A percentile compares a stretch with the other conserved stretches of the same genome.
phyloP scores from a whole-genome alignment of 2,329 filamentous ascomycete genomes.

The Aspergillus thermomutatus region DNA sequence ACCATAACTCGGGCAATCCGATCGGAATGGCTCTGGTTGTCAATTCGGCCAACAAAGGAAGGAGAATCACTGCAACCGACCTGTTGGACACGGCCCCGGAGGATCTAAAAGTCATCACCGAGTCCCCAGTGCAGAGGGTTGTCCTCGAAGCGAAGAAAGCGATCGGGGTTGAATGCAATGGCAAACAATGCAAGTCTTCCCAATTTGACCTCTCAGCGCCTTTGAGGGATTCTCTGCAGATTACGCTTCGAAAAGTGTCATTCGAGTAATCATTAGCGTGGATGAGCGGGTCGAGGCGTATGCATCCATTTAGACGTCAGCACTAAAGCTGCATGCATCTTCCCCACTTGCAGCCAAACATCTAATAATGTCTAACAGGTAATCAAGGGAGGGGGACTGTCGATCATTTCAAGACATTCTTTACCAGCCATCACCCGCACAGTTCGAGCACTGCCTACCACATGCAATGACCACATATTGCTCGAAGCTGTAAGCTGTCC shows the following conservation, averaged over 20 bases:
- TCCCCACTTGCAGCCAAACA: too few species aligned
- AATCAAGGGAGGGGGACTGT: too few species aligned
- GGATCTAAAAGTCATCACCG: constrained; percentile 54
- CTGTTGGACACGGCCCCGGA: constrained; percentile 43
- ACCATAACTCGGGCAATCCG: constrained; percentile 58
- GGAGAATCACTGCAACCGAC: constrained; percentile 51
- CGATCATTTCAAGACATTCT: not conserved
- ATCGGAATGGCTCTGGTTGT: constrained; percentile 53
- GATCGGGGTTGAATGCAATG: constrained; percentile 45
- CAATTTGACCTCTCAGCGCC: not conserved
- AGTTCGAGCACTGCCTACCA: not conserved
- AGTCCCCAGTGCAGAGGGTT: constrained; percentile 48
- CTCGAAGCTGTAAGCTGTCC: constrained; percentile 15
- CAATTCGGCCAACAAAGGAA: constrained; percentile 49
- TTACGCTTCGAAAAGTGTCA: constrained; percentile 37
- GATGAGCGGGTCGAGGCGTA: too few species aligned
- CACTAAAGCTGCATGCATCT: too few species aligned
- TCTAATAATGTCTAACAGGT: too few species aligned
- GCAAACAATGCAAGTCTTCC: constrained; percentile 35
- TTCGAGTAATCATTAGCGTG: constrained; percentile 12
- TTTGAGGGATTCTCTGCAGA: constrained; percentile 14
- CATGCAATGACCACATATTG: not conserved
- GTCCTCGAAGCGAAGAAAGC: constrained; percentile 46
- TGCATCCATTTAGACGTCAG: too few species aligned
- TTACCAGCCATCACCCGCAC: not conserved